phyloP scores from a whole-genome alignment of 345 rosid genomes.

The Moricandia arvensis region DNA sequence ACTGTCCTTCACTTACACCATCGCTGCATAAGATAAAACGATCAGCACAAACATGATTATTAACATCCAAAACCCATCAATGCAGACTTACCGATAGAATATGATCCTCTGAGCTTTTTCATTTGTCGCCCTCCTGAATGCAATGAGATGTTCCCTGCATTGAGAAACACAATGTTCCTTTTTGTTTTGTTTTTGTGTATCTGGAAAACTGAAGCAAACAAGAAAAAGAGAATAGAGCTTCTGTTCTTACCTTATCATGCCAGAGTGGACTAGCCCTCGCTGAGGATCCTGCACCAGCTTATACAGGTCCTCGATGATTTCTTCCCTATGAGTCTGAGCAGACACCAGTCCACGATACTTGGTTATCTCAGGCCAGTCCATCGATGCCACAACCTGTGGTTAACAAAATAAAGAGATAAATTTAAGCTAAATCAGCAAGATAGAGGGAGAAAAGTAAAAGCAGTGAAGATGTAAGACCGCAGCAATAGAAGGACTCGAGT shows the following conservation, averaged over 20 bases:
- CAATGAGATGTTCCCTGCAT: slow-evolving; percentile 55
- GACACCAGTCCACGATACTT: slow-evolving; percentile 73
- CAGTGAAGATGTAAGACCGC: slow-evolving; percentile 53
- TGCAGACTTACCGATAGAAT: slow-evolving; percentile 54
- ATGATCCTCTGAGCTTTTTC: slow-evolving; percentile 53
- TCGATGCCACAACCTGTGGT: slow-evolving; percentile 76
- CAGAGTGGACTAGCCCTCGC: slow-evolving; percentile 37
- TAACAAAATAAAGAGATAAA: not conserved
- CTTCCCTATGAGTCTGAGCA: slow-evolving; percentile 62
- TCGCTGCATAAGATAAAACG: slow-evolving; percentile 47
- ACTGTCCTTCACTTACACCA: slow-evolving; percentile 86
- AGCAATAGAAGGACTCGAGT: slow-evolving; percentile 75
- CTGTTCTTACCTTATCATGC: slow-evolving; percentile 62
- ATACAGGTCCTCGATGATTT: slow-evolving; percentile 69
- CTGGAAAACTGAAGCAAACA: not conserved
- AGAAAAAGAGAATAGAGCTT: not conserved
- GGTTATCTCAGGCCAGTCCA: slow-evolving; percentile 86
- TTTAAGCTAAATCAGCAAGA: not conserved
- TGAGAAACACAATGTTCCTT: not conserved
- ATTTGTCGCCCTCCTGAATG: slow-evolving; percentile 44
- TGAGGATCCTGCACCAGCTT: slow-evolving; percentile 38
- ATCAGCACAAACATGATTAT: not conserved
- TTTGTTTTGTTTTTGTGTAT: not conserved
- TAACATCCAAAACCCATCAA: not conserved
- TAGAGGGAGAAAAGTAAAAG: not conserved